phyloP scores from a whole-genome alignment of 1,284 basidiomycete species.

The Cryptococcus sp. region DNA sequence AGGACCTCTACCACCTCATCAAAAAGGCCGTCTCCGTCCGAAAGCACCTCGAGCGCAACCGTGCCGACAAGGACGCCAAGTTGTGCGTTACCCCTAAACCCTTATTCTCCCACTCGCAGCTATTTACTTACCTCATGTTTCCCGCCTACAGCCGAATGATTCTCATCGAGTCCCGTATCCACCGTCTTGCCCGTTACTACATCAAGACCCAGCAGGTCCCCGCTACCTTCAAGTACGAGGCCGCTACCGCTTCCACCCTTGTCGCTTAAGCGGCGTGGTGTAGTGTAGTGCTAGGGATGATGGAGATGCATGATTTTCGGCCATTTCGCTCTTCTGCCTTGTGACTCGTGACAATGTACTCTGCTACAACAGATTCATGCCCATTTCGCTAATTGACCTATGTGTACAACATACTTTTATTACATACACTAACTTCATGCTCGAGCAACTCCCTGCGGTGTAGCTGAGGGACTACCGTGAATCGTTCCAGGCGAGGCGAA shows the following conservation, averaged over 20 bases:
- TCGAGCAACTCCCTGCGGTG: conserved; percentile 12
- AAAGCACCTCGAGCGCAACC: conserved; percentile 98
- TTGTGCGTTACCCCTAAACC: conserved; percentile 59
- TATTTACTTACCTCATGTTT: background rate
- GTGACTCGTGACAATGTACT: background rate
- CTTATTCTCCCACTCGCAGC: background rate
- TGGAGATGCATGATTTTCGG: background rate
- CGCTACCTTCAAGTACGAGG: conserved; percentile 97
- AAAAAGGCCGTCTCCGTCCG: conserved; percentile 99
- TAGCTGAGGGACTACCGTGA: conserved; percentile 12
- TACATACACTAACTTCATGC: background rate
- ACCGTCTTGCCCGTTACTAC: conserved; percentile 94
- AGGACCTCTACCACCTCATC: conserved; percentile 99
- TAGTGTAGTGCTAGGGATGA: background rate
- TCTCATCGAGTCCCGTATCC: conserved; percentile 98
- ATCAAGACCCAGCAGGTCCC: conserved; percentile 97
- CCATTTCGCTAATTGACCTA: background rate
- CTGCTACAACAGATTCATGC: conserved; percentile 5
- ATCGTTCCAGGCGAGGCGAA: conserved; percentile 18
- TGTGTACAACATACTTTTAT: background rate
- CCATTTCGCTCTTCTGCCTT: conserved; percentile 4
- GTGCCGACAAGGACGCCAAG: conserved; percentile 97
- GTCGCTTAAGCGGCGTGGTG: conserved; percentile 48
- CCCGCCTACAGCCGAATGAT: conserved; percentile 68
- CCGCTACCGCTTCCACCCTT: conserved; percentile 75